A percentile compares a stretch with the other conserved stretches of the same genome.
These are phyloP conservation scores for Phytophthora uliginosa DNA, from an alignment of 352 stramenopile species.

Conservation along the genomic window DNA sequence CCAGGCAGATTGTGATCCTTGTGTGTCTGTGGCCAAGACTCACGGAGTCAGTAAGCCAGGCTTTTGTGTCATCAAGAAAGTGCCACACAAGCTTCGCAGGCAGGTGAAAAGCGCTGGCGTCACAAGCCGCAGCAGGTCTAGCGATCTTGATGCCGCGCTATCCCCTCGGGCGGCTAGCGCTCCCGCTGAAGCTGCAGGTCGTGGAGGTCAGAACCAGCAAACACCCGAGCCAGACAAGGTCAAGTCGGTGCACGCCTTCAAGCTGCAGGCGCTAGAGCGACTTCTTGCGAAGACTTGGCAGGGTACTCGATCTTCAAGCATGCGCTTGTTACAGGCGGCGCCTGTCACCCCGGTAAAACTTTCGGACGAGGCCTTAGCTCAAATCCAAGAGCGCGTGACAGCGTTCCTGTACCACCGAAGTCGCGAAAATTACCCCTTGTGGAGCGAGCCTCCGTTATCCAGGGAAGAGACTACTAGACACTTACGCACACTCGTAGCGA, in stretches of 20 bases:
- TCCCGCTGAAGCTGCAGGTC: constrained; percentile 6
- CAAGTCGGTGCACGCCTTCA: constrained; percentile 62
- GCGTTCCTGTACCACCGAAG: constrained; percentile 64
- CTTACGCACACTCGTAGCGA: constrained; percentile 45
- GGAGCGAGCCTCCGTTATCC: constrained; percentile 54
- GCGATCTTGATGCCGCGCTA: background rate
- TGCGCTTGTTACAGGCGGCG: constrained; percentile 14
- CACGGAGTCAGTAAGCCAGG: background rate
- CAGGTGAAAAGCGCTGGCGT: constrained; percentile 26
- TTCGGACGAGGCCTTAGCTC: constrained; percentile 41
- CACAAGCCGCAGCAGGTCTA: background rate
- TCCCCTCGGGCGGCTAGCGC: constrained; percentile 21
- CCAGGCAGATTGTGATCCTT: constrained; percentile 2
- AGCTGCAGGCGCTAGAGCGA: constrained; percentile 67
- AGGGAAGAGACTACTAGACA: constrained; percentile 63
- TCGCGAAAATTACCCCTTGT: constrained; percentile 70
- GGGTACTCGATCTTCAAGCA: constrained; percentile 18
- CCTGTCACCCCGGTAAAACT: constrained; percentile 19
- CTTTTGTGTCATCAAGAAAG: constrained; percentile 13
- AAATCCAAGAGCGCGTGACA: constrained; percentile 67
- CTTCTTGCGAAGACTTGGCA: constrained; percentile 43
- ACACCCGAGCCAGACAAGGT: constrained; percentile 31
- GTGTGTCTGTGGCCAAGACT: background rate
- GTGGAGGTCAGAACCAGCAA: constrained; percentile 21
- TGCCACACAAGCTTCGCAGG: constrained; percentile 9